Evolutionary conservation across 2,329 filamentous ascomycete genomes (phyloP).

Genomic region (Ceratocystis albifundus): DNA sequence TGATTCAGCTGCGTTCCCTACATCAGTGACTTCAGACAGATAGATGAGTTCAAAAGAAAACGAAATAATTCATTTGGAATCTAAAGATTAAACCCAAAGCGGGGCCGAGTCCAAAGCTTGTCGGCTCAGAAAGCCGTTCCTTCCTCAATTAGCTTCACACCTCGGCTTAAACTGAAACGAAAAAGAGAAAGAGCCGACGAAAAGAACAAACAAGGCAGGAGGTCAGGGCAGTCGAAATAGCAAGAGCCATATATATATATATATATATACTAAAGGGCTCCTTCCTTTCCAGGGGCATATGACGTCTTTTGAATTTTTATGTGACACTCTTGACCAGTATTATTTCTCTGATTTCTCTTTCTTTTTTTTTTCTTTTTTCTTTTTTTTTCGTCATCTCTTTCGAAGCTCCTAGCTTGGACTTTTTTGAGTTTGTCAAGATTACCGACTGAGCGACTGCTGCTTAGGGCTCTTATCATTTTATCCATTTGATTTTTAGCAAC

Average conservation of each 20-base stretch:
- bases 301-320: not conserved
- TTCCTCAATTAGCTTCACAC: conserved; percentile 1
- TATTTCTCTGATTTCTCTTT: not conserved
- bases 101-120: conserved; percentile 1
- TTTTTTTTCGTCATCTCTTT: not conserved
- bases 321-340: not conserved
- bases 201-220: not conserved
- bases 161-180: conserved; percentile 1
- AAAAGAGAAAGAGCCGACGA: not conserved
- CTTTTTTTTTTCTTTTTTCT: not conserved
- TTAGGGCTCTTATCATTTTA: not conserved
- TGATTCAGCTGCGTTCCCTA: not conserved
- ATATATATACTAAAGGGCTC: not conserved
- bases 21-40: not conserved
- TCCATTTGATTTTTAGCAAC: not conserved
- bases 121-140: conserved; percentile 7
- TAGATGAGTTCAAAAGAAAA: too few species aligned
- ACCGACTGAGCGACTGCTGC: not conserved
- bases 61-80: not conserved
- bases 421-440: not conserved
- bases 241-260: not conserved
- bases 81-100: not conserved
- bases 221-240: not conserved
- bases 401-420: not conserved
- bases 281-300: not conserved